phyloP scores from a whole-genome alignment of 495 filamentous ascomycete genomes.

The Rhypophila decipiens region DNA sequence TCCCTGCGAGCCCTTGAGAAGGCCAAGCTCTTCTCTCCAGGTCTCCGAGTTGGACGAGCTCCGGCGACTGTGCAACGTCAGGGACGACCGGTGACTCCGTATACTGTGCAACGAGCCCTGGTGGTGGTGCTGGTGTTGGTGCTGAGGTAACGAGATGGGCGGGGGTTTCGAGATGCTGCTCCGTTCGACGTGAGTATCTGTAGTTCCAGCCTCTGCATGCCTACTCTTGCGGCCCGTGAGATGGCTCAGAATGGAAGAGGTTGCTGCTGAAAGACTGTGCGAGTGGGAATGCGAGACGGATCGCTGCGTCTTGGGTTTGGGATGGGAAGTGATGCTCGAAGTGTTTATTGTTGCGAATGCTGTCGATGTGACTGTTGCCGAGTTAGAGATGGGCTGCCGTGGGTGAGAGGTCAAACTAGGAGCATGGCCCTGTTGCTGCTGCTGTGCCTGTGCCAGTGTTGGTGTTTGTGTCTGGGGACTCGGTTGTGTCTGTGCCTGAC shows the following conservation, averaged over 20 bases:
- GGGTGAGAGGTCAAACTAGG: background rate
- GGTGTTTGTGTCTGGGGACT: background rate
- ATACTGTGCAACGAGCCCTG: slow-evolving; percentile 1
- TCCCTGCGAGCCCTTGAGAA: slow-evolving; percentile 9
- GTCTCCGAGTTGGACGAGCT: slow-evolving; percentile 26
- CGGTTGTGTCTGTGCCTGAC: background rate
- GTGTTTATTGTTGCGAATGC: too few relatives aligned
- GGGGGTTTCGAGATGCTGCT: slow-evolving; percentile 58
- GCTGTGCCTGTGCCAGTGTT: background rate
- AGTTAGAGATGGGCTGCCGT: background rate
- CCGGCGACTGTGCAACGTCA: slow-evolving; percentile 19
- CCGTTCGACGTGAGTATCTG: slow-evolving; percentile 42
- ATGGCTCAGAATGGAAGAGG: slow-evolving; percentile 12
- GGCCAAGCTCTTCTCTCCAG: slow-evolving; percentile 20
- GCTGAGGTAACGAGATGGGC: slow-evolving; percentile 26
- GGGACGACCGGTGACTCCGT: slow-evolving; percentile 17
- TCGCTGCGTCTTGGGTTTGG: slow-evolving; percentile 11
- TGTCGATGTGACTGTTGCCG: background rate
- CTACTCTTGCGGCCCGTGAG: slow-evolving; percentile 44
- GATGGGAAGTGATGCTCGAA: too few relatives aligned
- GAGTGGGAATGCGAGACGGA: slow-evolving; percentile 19
- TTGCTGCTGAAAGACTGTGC: slow-evolving; percentile 16
- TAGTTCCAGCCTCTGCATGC: slow-evolving; percentile 47
- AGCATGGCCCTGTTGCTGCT: background rate
- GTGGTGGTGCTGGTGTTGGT: slow-evolving; percentile 8